Evolutionary conservation across 2,329 filamentous ascomycete genomes (phyloP).

Genomic region (Phaeophleospora eucalypticola): DNA sequence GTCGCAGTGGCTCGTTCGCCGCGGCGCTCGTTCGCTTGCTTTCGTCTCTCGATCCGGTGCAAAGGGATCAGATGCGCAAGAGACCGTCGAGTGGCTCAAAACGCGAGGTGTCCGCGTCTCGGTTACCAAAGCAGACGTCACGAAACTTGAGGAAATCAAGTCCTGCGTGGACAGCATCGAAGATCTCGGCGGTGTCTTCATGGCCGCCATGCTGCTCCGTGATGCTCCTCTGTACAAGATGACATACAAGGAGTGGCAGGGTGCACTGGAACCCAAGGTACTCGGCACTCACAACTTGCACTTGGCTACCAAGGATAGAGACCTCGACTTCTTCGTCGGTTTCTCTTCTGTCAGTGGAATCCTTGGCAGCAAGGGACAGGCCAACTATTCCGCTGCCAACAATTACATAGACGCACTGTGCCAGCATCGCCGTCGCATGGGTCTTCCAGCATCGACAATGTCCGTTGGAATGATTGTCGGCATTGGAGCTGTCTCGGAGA

Average conservation of each 20-base stretch:
- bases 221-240: slow-evolving; percentile 19
- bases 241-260: slow-evolving; percentile 16
- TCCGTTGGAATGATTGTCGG: slow-evolving; percentile 20
- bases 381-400: slow-evolving; percentile 24
- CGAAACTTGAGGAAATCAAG: not conserved
- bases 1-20: slow-evolving; percentile 4
- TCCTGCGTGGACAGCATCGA: too few species aligned
- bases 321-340: slow-evolving; percentile 26
- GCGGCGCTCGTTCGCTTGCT: slow-evolving; percentile 8
- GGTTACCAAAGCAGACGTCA: slow-evolving; percentile 36
- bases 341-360: slow-evolving; percentile 18
- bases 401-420: slow-evolving; percentile 23
- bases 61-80: too few species aligned
- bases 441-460: slow-evolving; percentile 21
- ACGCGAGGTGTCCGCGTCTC: not conserved
- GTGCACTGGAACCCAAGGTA: slow-evolving; percentile 21
- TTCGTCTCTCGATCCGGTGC: slow-evolving; percentile 6
- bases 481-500: not conserved
- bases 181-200: slow-evolving; percentile 22
- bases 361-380: slow-evolving; percentile 12
- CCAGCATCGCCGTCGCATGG: slow-evolving; percentile 18
- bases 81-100: not conserved
- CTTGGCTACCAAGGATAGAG: not conserved
- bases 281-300: slow-evolving; percentile 25
- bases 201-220: slow-evolving; percentile 32